These are phyloP conservation scores for Golubevia sp. DNA, from an alignment of 1,284 basidiomycete species.

Conservation along the genomic window DNA sequence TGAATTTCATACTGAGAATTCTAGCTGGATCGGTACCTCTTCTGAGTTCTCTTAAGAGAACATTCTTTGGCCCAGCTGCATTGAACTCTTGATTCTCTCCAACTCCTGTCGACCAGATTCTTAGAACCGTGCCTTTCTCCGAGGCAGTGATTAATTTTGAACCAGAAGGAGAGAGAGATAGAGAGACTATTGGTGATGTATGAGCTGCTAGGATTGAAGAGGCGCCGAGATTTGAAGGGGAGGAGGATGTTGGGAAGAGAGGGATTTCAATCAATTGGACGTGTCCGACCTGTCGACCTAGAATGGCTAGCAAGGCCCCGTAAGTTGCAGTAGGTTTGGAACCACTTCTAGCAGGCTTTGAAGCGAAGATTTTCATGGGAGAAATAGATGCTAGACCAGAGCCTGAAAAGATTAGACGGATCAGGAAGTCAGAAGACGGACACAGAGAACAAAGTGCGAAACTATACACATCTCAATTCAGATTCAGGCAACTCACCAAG, in stretches of 20 bases:
- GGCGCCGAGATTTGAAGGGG: constrained; percentile 12
- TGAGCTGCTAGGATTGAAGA: constrained; percentile 47
- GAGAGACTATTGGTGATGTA: constrained; percentile 24
- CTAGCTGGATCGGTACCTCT: constrained; percentile 38
- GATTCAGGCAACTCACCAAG: no score
- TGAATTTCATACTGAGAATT: constrained; percentile 42
- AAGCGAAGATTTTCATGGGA: not conserved
- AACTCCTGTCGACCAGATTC: constrained; percentile 33
- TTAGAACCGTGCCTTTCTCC: constrained; percentile 36
- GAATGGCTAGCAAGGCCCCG: constrained; percentile 26
- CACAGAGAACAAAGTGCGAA: no score
- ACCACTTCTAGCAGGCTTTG: not conserved
- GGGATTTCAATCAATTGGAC: constrained; percentile 33
- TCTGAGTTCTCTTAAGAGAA: constrained; percentile 31
- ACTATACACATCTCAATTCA: no score
- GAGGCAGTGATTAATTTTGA: constrained; percentile 35
- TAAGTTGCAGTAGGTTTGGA: no score
- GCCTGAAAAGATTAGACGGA: no score
- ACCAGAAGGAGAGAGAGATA: constrained; percentile 30
- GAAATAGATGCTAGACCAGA: constrained; percentile 3
- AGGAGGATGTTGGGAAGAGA: not conserved
- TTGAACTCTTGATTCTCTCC: not conserved
- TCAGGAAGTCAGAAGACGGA: no score
- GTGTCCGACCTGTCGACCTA: constrained; percentile 43
- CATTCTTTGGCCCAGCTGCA: constrained; percentile 7